Evolutionary conservation across 164 flowering plant genomes (phyloP), one percentile per base, ranked within the genome.

Genomic region (Stephania japonica): DNA sequence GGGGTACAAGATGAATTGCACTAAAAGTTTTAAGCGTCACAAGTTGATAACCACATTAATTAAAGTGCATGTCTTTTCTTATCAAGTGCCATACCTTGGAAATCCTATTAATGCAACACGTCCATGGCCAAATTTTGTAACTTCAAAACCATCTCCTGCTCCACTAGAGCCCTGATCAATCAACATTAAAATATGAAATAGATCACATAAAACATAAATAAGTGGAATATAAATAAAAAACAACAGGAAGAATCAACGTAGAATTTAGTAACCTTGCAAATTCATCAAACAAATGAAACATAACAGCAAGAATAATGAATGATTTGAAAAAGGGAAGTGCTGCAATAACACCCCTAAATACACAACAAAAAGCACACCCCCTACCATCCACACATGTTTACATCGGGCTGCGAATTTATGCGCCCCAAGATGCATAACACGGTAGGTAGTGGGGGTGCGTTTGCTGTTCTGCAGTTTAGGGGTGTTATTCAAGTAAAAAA

Each of bases 111-210:
- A 85, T 14, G 98, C 97, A 79, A 96, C 99, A 77, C 97, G 95
- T 63, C 98, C 99, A 83, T 93, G 97, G 66, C 99, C 99, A 86
- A 66, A 96, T 81, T 96, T 96, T 72, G 99, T 92, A 79, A 96
- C 99, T 87, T 96, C 98, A 83, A 96, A 96, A 74, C 99, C 99
- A 61, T 96, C 99, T 67, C 99, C 98, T 78, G 87, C 97, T 78
- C 94, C 99, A 86, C 88, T 90, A 65, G 99, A 81, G 72, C 99
- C 99, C 99, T 96, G 80, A 74, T 43, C 23, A 75, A 76, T 32
- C 50, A 27, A 26, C 70, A 66, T 41, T 8, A 43, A 64, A n/a
- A 27, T 44, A 59, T 41, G 19, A 61, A 19, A 41, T 7, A 3
- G 25, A 42, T 12, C 19, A 16, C 41, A 16, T 56, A 41, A 42